Base-by-base conservation (phyloP, 2,329 filamentous ascomycete species). In the Talaromyces sp. region DNA sequence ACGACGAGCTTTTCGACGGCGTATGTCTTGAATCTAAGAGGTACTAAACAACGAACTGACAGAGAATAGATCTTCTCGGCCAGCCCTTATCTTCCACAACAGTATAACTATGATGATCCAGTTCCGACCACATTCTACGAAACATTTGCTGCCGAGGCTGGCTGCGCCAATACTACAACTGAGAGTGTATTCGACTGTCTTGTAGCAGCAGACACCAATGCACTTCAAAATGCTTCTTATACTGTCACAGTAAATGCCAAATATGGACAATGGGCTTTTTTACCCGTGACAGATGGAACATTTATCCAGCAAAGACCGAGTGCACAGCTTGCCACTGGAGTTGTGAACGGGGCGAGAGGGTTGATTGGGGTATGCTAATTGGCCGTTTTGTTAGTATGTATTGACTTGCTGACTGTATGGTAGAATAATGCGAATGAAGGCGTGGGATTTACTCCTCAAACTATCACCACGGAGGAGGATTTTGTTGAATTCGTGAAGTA, bases 41-140 rank as follows among this genome's bases (percentile, higher is more conserved):
- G 5, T n/a, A 1, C n/a, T 45, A 5, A 10, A 19, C 37, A 40
- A 48, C 62, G 58, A 64, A 62, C 17, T 46, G 54, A 31, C 25
- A 48, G 39, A 9, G 13, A 53, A 28, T 64, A 74, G 64, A 61
- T 55, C 36, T 69, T 75, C 33, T 65, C 77, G 1, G 71, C 74
- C 2, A 78, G 74, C 5, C 81, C 82, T 2, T 84, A 81, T 62
- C 72, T 83, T n/a, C 81, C 82, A 0, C 79, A 79, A 57, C 80
- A 84, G 61, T 82, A 81, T 65, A 73, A 70, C 11, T 81, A 78
- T 63, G 72, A 76, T 52, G 77, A 77, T 13, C 73, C 68, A 37
- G 65, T 77, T 8, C 77, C 80, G 0, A 73, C 78, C 2, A 69
- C 76, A 31, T 7, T 81, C 11, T 59, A 81, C 63, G 73, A 79